A percentile compares a stretch with the other conserved stretches of the same genome.
Evolutionary conservation across 805 yeast genomes (phyloP).

Genomic region (Ogataea neopini): DNA sequence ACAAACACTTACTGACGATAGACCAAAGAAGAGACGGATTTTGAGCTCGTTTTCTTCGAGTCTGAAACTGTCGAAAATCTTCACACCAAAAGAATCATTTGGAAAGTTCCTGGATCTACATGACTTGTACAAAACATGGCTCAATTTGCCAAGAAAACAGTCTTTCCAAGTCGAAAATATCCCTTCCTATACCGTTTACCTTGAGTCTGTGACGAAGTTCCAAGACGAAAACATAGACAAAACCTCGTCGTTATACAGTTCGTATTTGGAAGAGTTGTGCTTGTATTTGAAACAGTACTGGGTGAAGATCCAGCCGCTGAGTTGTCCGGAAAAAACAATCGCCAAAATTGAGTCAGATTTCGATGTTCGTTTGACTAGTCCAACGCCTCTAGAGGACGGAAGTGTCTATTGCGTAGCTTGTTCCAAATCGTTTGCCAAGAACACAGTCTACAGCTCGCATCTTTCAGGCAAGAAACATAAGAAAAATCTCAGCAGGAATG

Average conservation of each 20-base stretch:
- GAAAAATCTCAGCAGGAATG: constrained; percentile 41
- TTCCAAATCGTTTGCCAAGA: constrained; percentile 59
- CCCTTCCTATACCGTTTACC: constrained; percentile 25
- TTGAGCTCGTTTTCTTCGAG: constrained; percentile 53
- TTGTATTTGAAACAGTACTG: constrained; percentile 53
- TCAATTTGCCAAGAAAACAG: constrained; percentile 40
- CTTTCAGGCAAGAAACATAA: constrained; percentile 73
- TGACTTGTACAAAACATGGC: constrained; percentile 52
- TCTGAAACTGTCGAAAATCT: constrained; percentile 49
- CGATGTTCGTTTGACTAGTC: constrained; percentile 4
- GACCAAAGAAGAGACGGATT: constrained; percentile 35
- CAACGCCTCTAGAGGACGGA: constrained; percentile 24
- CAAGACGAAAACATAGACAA: constrained; percentile 31
- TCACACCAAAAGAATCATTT: constrained; percentile 59
- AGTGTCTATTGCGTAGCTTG: constrained; percentile 62
- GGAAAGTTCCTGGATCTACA: constrained; percentile 67
- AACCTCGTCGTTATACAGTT: constrained; percentile 37
- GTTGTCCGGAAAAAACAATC: constrained; percentile 37
- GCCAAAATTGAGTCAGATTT: constrained; percentile 26
- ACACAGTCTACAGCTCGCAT: constrained; percentile 68
- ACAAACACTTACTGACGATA: not conserved
- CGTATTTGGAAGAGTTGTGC: constrained; percentile 47
- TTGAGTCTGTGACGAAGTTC: constrained; percentile 10
- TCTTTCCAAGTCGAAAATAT: constrained; percentile 7
- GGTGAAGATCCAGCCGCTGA: constrained; percentile 49